These are phyloP conservation scores for Camillea tinctor DNA, from an alignment of 2,329 filamentous ascomycete species.

Conservation along the genomic window DNA sequence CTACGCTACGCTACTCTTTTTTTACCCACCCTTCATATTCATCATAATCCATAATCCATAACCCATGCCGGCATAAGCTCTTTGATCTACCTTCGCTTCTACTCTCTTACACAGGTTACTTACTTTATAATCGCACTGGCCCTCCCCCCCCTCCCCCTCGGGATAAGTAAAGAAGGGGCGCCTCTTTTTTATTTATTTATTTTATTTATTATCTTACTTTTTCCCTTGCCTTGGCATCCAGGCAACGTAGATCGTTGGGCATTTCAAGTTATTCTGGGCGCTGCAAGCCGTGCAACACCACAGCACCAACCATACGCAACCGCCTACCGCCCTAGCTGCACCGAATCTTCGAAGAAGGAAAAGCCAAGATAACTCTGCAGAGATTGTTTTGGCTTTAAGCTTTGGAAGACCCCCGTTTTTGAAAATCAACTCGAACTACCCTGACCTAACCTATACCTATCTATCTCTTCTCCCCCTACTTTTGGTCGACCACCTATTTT, in stretches of 20 bases:
- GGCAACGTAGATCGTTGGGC: conserved; percentile 17
- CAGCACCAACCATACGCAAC: conserved; percentile 17
- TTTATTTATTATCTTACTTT: conserved; percentile 7
- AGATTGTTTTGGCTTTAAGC: conserved; percentile 6
- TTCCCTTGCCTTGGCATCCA: conserved; percentile 21
- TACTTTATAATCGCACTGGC: conserved; percentile 18
- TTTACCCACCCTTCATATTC: conserved; percentile 13
- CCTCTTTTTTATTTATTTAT: background rate
- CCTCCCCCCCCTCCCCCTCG: conserved; percentile 2
- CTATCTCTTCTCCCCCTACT: background rate
- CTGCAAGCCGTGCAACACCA: conserved; percentile 16
- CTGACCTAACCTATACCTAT: background rate
- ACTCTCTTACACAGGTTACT: too few species aligned
- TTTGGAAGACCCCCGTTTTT: conserved; percentile 9
- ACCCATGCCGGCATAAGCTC: background rate
- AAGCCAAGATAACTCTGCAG: conserved; percentile 20
- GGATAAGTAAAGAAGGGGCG: conserved; percentile 2
- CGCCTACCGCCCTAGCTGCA: conserved; percentile 23
- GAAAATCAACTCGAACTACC: background rate
- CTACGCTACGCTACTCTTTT: background rate
- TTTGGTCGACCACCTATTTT: too few species aligned
- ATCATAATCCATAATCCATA: too few species aligned
- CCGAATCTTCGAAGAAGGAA: conserved; percentile 29
- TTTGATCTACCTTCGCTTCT: background rate
- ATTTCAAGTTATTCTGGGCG: conserved; percentile 7